phyloP scores from a whole-genome alignment of 306 rosid species.

The Oxytropis ochrocephala region DNA sequence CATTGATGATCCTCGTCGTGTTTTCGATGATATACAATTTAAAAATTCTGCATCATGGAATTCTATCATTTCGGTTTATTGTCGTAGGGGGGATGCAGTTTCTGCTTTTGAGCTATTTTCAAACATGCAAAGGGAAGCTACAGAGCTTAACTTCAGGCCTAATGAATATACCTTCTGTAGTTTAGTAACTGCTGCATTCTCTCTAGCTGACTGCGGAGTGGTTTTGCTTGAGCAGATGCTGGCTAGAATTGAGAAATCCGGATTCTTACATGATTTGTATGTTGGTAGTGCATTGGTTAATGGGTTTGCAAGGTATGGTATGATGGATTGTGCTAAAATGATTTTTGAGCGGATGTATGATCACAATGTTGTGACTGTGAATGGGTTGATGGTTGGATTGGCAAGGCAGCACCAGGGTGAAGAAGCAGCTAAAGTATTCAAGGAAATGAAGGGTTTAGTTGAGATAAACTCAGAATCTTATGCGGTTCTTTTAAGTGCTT shows the following conservation, averaged over 20 bases:
- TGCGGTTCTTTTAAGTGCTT: conserved; percentile 65
- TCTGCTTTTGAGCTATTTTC: conserved; percentile 62
- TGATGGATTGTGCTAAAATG: conserved; percentile 42
- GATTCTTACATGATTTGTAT: conserved; percentile 54
- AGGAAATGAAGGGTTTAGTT: conserved; percentile 52
- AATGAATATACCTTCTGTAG: conserved; percentile 80
- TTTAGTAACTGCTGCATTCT: conserved; percentile 57
- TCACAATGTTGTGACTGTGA: conserved; percentile 73
- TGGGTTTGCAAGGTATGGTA: conserved; percentile 68
- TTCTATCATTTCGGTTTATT: conserved; percentile 72
- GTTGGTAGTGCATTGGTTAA: conserved; percentile 89
- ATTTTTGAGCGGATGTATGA: conserved; percentile 60
- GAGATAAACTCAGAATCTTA: conserved; percentile 55
- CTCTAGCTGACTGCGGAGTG: conserved; percentile 38
- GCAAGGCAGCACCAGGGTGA: conserved; percentile 71
- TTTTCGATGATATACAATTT: conserved; percentile 45
- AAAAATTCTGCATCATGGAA: conserved; percentile 70
- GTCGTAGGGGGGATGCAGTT: conserved; percentile 55
- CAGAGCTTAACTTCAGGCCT: conserved; percentile 37
- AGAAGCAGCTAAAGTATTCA: conserved; percentile 67
- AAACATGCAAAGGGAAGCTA: conserved; percentile 44
- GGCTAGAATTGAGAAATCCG: conserved; percentile 51
- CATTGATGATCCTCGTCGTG: conserved; percentile 46
- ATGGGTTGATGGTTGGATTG: conserved; percentile 88
- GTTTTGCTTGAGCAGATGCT: conserved; percentile 64